Base-by-base conservation (phyloP, 2,329 filamentous ascomycete species). In the Trichoderma brevicompactum region DNA sequence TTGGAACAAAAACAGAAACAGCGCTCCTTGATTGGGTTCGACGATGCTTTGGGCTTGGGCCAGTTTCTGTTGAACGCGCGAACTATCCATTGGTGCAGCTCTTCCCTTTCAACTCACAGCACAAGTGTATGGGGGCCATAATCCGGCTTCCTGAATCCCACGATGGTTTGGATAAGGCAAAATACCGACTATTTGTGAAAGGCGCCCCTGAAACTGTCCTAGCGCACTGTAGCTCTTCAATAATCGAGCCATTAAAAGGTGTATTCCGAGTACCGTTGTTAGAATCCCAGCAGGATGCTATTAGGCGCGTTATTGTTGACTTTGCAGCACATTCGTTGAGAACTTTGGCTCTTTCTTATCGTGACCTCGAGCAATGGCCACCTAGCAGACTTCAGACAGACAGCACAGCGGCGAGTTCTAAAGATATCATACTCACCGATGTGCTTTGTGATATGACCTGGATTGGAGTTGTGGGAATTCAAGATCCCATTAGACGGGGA, bases 281-380 rank as follows among this genome's bases (percentile, higher is more conserved):
- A 4, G 28, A 58, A 13, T 15, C 17, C 9, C 40, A 58, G 23
- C 44, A 17, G 34, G 28, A 36, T 2, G 12, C 28, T 19, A 46
- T 58, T 3, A 46, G 7, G 13, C 15, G 8, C 7, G 48, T 85
- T 50, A 88, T 89, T 68, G 80, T 83, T 48, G 77, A 79, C 6
- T 89, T 88, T 69, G 87, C 87, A 13, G 80, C 80, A 23, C 79
- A 84, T 43, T 92, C 90, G n/a, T 82, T 94, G 8, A 87, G 91
- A 59, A 92, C 90, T 0, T 92, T 94, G 64, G 90, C 85, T 17
- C 81, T 93, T 68, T 82, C 90, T 3, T 93, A 91, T 75, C 84
- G 85, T 50, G 91, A 94, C 69, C 92, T 90, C 66, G 82, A 86
- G 28, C 80, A 78, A 62, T 92, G 89, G 86, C 90, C 91, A n/a